Conservation (phyloP, 352 stramenopile species). For the Phytophthora ramorum region DNA sequence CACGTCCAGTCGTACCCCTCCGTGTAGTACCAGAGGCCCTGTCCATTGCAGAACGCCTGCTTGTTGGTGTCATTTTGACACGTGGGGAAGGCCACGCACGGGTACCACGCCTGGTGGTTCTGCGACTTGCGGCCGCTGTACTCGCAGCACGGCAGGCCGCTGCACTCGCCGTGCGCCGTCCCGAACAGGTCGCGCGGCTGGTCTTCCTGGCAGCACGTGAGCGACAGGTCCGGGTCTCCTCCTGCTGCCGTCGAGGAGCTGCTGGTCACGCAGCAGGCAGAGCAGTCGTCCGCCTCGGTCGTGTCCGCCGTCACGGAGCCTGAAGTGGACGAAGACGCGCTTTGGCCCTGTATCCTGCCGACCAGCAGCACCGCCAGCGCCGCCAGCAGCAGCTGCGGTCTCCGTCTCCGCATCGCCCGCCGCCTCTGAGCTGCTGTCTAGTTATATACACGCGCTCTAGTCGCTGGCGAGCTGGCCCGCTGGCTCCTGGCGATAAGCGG, state of each 20-base stretch:
- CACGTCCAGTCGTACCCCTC: conserved; percentile 66
- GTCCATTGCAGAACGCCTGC: conserved; percentile 61
- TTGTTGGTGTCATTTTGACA: conserved; percentile 77
- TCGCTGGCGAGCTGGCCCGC: conserved; percentile 17
- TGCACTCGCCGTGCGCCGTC: conserved; percentile 73
- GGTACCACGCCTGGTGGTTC: conserved; percentile 81
- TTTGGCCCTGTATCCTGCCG: conserved; percentile 32
- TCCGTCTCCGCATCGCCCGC: conserved; percentile 41
- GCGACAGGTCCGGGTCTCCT: conserved; percentile 37
- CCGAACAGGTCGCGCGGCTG: conserved; percentile 59
- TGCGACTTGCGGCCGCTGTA: conserved; percentile 74
- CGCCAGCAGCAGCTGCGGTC: conserved; percentile 36
- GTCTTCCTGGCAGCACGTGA: conserved; percentile 62
- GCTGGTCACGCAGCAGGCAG: conserved; percentile 51
- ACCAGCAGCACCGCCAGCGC: conserved; percentile 12
- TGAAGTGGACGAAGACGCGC: conserved; percentile 8
- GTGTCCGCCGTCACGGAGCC: conserved; percentile 11
- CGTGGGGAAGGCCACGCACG: conserved; percentile 80
- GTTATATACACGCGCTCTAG: conserved; percentile 23
- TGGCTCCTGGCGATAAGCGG: conserved; percentile 16
- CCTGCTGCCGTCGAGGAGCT: conserved; percentile 30
- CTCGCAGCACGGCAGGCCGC: conserved; percentile 77
- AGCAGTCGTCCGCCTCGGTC: conserved; percentile 63
- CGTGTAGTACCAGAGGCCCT: conserved; percentile 63
- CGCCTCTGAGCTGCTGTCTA: conserved; percentile 8